A percentile compares a stretch with the other conserved stretches of the same genome.
These are phyloP conservation scores for Cymbopogon citratus DNA, from an alignment of 176 grass and related monocot species.

Conservation along the genomic window DNA sequence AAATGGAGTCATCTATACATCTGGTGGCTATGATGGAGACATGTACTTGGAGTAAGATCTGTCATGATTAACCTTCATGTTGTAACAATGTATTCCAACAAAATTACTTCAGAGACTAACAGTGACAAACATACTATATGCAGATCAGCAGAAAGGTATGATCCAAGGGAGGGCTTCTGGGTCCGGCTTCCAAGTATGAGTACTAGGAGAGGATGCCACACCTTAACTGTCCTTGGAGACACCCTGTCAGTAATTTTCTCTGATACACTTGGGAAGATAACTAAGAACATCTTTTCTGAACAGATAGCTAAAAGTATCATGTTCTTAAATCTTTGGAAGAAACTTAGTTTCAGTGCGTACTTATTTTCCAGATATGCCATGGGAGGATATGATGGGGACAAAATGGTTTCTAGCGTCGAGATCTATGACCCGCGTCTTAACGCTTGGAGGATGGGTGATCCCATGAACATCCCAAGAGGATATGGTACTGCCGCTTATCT, in stretches of 20 bases:
- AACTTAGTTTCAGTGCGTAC: constrained; percentile 1
- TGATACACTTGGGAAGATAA: neutral
- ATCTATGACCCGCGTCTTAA: constrained; percentile 66
- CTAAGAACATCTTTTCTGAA: neutral
- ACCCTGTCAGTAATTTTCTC: constrained; percentile 51
- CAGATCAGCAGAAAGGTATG: constrained; percentile 90
- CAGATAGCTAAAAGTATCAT: neutral
- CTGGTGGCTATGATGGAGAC: constrained; percentile 75
- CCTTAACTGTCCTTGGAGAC: constrained; percentile 43
- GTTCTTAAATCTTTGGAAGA: constrained; percentile 6
- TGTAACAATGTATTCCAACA: neutral
- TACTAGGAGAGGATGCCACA: constrained; percentile 63
- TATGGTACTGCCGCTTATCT: constrained; percentile 52
- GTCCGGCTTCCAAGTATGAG: constrained; percentile 68
- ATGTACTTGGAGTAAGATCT: constrained; percentile 63
- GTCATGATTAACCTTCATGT: neutral
- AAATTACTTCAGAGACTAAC: constrained; percentile 16
- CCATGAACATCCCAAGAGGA: constrained; percentile 62
- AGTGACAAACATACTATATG: neutral
- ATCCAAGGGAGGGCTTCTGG: constrained; percentile 95
- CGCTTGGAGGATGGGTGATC: constrained; percentile 51
- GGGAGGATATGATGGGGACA: constrained; percentile 59
- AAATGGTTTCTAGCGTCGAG: constrained; percentile 70
- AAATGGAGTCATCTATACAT: constrained; percentile 54
- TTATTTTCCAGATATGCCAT: constrained; percentile 53